Conservation (phyloP, 2,329 filamentous ascomycete species). For the Ophiocordyceps australis region DNA sequence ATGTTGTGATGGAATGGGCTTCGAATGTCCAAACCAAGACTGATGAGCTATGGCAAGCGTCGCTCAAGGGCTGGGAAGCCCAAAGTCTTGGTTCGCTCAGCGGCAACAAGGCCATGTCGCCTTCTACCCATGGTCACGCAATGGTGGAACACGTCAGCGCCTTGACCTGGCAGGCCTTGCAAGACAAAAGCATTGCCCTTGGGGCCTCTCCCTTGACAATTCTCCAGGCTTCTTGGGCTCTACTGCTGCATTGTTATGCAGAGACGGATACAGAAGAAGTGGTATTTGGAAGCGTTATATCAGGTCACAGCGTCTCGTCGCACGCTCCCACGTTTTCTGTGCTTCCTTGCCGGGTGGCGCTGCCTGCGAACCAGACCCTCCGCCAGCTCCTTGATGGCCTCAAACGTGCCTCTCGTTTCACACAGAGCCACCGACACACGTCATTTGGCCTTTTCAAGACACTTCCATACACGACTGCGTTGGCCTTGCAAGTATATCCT, state of each 20-base stretch:
- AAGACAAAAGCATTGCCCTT: constrained; percentile 6
- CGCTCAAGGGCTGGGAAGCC: constrained; percentile 5
- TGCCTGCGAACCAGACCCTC: constrained; percentile 4
- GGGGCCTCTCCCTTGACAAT: constrained; percentile 12
- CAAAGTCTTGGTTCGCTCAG: constrained; percentile 6
- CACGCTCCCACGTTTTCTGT: constrained; percentile 16
- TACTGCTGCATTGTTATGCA: constrained; percentile 12
- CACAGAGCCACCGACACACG: constrained; percentile 7
- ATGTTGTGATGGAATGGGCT: constrained; percentile 4
- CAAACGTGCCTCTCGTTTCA: constrained; percentile 1
- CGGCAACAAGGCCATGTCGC: constrained; percentile 4
- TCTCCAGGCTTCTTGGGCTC: constrained; percentile 16
- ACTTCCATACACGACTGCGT: constrained; percentile 15
- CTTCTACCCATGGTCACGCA: constrained; percentile 1
- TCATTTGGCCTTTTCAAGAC: constrained; percentile 9
- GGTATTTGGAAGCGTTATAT: constrained; percentile 14
- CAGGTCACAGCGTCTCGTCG: constrained; percentile 9
- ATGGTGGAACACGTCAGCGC: constrained; percentile 3
- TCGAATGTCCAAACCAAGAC: constrained; percentile 3
- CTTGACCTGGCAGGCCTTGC: constrained; percentile 3
- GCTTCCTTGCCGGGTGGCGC: constrained; percentile 12
- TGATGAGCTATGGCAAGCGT: constrained; percentile 2
- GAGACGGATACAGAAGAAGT: constrained; percentile 14
- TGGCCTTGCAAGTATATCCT: constrained; percentile 14
- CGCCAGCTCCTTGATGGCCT: constrained; percentile 5